Evolutionary conservation across 2,329 filamentous ascomycete genomes (phyloP), one percentile per base, ranked within the genome.

Genomic region (Colletotrichum lini): DNA sequence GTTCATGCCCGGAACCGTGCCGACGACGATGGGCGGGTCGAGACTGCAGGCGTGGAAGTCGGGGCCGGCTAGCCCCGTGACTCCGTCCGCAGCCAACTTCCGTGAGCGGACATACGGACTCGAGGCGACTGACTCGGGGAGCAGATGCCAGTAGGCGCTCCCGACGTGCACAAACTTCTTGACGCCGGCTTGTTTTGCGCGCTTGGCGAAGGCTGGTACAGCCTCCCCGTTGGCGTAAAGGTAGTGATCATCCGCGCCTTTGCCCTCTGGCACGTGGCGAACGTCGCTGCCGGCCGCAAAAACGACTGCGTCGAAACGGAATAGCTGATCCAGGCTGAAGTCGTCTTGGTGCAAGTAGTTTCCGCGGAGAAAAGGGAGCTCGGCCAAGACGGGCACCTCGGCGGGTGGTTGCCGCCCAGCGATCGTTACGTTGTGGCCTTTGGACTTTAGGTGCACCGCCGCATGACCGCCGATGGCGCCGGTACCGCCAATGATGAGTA

Each of bases 401-500:
- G n/a, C 16, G 3, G 47, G 69, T 21, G 38, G n/a, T 16, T 18
- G 49, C 6, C 70, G 70, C 4, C 70, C 65, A 18, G 60, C 49
- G 18, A 69, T 58, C 54, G 65, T 69, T 13, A 72, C 60, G 0
- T 38, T 12, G 49, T 69, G 60, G 5, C 65, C 65, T 23, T 61
- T 30, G 4, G 65, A 69, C 1, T 35, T 54, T n/a, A 72, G 65
- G 26, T 61, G 21, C 0, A 65, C 40, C 4, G 70, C 65, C 3
- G 70, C 70, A 47, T 65, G 65, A 21, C 60, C 65, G 23, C 70
- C 70, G 7, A 72, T 62, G 54, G 61, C 35, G 23, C 70, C 70
- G 6, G 60, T 57, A 4, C 70, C 70, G 18, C 70, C 70, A 3
- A 72, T 26, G 8, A 72, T 38, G 42, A 72, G 70, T 8, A 65